Percentiles rank a stretch among this genome's conserved stretches.
phyloP scores from a whole-genome alignment of 371 early-diverging fungal genomes.

The Mortierella sp. region DNA sequence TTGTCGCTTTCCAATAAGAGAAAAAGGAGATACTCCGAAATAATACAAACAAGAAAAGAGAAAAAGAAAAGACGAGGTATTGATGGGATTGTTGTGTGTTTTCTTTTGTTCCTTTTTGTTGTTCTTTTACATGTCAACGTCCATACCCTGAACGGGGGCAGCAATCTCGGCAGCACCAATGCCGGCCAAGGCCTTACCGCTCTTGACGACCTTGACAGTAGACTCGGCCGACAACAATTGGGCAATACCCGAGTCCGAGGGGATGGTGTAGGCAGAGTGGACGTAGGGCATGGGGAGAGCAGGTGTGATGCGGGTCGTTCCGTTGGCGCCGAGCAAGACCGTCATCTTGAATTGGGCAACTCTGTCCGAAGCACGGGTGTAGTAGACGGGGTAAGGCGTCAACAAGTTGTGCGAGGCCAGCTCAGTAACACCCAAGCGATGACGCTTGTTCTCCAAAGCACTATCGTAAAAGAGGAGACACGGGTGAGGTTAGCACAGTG shows the following conservation, averaged over 20 bases:
- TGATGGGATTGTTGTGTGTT: not conserved
- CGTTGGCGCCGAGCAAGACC: conserved; percentile 82
- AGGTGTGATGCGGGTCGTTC: conserved; percentile 79
- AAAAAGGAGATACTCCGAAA: not conserved
- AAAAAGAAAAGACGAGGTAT: conserved; percentile 10
- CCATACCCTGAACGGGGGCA: conserved; percentile 54
- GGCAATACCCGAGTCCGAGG: conserved; percentile 60
- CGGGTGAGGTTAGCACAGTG: not conserved
- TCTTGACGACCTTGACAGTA: conserved; percentile 57
- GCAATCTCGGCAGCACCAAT: conserved; percentile 34
- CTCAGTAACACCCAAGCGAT: conserved; percentile 90
- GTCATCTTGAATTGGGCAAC: conserved; percentile 93
- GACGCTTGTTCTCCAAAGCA: conserved; percentile 81
- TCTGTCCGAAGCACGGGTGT: conserved; percentile 77
- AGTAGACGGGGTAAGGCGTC: conserved; percentile 77
- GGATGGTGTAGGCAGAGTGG: conserved; percentile 76
- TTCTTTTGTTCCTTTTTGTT: not conserved
- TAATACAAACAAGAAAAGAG: not conserved
- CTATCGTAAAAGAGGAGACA: conserved; percentile 36
- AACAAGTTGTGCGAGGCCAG: conserved; percentile 81
- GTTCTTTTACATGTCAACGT: conserved; percentile 46
- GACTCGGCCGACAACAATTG: conserved; percentile 59
- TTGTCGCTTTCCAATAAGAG: too few species aligned
- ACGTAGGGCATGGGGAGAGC: conserved; percentile 75
- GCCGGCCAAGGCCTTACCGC: conserved; percentile 49